Percentiles rank a stretch among this genome's conserved stretches.
phyloP scores from a whole-genome alignment of 1,139 yeast species.

The Pichia sp. region DNA sequence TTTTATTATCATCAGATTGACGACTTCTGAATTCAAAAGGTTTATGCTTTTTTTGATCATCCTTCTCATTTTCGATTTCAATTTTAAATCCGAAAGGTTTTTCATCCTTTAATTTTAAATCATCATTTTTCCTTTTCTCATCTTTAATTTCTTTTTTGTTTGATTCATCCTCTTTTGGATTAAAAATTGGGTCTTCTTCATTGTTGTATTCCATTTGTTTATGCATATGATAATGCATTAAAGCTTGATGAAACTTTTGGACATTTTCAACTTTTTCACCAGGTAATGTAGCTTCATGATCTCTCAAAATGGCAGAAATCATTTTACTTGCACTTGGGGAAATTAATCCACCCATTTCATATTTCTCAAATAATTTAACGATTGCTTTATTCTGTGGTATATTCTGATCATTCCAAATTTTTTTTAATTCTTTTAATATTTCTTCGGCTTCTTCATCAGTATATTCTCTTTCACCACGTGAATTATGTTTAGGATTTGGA shows the following conservation, averaged over 20 bases:
- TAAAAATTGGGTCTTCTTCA: conserved; percentile 15
- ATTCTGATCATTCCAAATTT: conserved; percentile 23
- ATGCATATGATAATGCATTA: conserved; percentile 26
- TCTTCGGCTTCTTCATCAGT: conserved; percentile 26
- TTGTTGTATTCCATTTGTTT: conserved; percentile 22
- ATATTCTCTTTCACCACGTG: conserved; percentile 23
- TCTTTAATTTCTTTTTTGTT: conserved; percentile 4
- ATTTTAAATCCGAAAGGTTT: conserved; percentile 16
- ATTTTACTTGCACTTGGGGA: conserved; percentile 27
- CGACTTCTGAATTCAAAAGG: conserved; percentile 17
- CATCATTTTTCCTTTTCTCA: too few relatives aligned
- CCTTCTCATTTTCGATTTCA: conserved; percentile 11
- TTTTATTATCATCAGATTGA: conserved; percentile 13
- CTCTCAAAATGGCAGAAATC: conserved; percentile 24
- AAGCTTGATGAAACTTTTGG: conserved; percentile 26
- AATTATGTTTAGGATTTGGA: conserved; percentile 13
- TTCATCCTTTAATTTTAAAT: too few relatives aligned
- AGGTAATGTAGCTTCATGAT: conserved; percentile 20
- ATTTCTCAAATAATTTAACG: conserved; percentile 22
- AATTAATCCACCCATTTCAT: conserved; percentile 28
- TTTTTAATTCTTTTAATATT: conserved; percentile 21
- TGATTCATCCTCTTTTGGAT: conserved; percentile 9
- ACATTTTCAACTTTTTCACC: conserved; percentile 29
- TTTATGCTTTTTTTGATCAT: conserved; percentile 10
- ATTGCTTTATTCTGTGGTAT: conserved; percentile 19